Conservation (phyloP, 2,329 filamentous ascomycete genomes). For the Ambrosiella xylebori region DNA sequence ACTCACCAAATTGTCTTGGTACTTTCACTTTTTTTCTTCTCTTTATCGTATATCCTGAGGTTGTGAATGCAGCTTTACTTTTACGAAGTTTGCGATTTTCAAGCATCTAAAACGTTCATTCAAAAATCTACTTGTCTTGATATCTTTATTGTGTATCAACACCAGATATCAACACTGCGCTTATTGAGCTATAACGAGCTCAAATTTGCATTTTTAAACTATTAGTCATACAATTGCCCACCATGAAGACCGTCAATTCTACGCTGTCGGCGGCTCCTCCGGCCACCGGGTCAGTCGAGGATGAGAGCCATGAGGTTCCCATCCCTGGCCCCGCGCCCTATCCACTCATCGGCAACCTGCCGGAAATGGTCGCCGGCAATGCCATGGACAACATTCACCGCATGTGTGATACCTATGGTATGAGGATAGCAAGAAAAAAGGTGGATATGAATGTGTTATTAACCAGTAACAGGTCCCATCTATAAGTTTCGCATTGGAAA, state of each 20-base stretch:
- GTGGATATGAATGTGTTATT: neutral
- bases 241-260: conserved; percentile 4
- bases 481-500: conserved; percentile 37
- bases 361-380: conserved; percentile 42
- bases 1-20: neutral
- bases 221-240: neutral
- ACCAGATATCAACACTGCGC: neutral
- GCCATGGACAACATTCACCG: conserved; percentile 36
- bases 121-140: neutral
- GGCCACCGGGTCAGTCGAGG: neutral
- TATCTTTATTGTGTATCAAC: neutral
- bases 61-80: neutral
- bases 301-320: conserved; percentile 18
- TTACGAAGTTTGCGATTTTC: neutral
- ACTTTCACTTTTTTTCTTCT: neutral
- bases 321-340: conserved; percentile 49
- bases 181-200: neutral
- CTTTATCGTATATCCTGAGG: neutral
- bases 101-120: neutral
- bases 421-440: conserved; percentile 12
- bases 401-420: conserved; percentile 50
- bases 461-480: conserved; percentile 33
- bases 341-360: conserved; percentile 48
- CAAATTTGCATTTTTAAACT: neutral
- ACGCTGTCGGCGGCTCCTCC: conserved; percentile 3